Evolutionary conservation across 1,139 yeast species (phyloP).

Genomic region (Hansenula sp.): DNA sequence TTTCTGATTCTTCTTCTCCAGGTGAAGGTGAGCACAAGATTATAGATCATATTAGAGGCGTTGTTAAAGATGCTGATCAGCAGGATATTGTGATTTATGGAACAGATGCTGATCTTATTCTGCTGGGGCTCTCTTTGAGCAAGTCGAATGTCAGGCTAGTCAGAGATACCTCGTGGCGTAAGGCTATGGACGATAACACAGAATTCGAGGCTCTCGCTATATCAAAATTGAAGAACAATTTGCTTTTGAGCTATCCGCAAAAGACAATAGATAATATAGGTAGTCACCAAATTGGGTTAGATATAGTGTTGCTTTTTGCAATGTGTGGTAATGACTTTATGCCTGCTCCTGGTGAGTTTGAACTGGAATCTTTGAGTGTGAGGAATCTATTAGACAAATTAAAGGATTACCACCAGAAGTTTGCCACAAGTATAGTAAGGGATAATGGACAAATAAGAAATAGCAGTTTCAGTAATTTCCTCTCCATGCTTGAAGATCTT

Average conservation of each 20-base stretch:
- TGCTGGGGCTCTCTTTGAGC: constrained; percentile 33
- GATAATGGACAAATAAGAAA: background rate
- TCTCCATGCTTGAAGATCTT: background rate
- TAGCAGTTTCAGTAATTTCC: background rate
- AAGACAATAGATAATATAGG: background rate
- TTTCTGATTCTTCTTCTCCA: constrained; percentile 81
- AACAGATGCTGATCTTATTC: constrained; percentile 83
- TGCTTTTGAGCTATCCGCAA: background rate
- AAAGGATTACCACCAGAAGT: background rate
- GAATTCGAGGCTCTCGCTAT: constrained; percentile 13
- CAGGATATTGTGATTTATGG: constrained; percentile 73
- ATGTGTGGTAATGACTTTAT: constrained; percentile 20
- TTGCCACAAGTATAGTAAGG: background rate
- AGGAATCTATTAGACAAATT: background rate
- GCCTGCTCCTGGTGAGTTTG: constrained; percentile 9
- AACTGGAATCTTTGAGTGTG: background rate
- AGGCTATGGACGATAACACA: background rate
- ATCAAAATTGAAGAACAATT: background rate
- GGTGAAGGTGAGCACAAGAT: constrained; percentile 95
- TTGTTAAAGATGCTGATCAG: constrained; percentile 33
- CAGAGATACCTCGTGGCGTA: constrained; percentile 1
- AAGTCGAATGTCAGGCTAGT: background rate
- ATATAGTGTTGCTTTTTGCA: constrained; percentile 10
- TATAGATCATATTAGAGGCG: constrained; percentile 70
- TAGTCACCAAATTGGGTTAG: constrained; percentile 2